Conservation (phyloP, 768 basidiomycete species). For the Pisolithus microcarpus region DNA sequence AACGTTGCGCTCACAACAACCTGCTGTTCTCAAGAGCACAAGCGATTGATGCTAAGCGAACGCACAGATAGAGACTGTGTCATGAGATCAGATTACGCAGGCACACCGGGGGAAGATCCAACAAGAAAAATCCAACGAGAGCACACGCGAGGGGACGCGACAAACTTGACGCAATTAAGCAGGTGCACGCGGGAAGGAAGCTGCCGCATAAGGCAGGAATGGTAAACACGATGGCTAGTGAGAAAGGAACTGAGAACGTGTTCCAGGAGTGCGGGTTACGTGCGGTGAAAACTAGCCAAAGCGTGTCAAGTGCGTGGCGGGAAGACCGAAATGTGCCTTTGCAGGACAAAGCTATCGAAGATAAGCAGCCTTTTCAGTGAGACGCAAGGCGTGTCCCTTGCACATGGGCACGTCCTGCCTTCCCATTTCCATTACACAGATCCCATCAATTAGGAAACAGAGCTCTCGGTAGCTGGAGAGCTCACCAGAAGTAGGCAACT, state of each 20-base stretch:
- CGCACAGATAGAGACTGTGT: constrained; percentile 5
- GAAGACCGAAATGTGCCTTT: constrained; percentile 37
- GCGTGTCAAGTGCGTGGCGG: constrained; percentile 63
- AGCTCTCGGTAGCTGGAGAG: constrained; percentile 17
- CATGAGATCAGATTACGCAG: constrained; percentile 22
- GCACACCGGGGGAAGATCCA: constrained; percentile 22
- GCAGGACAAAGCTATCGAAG: constrained; percentile 48
- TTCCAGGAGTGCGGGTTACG: constrained; percentile 59
- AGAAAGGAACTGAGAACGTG: constrained; percentile 51
- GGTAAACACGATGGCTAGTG: constrained; percentile 44
- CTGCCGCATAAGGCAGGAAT: constrained; percentile 49
- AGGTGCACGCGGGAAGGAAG: constrained; percentile 33
- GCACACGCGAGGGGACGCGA: constrained; percentile 18
- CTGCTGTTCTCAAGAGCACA: constrained; percentile 15
- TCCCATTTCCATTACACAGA: constrained; percentile 14
- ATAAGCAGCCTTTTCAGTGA: constrained; percentile 38
- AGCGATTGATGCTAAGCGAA: constrained; percentile 21
- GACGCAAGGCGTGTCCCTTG: constrained; percentile 7
- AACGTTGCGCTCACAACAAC: constrained; percentile 23
- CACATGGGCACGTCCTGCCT: constrained; percentile 18
- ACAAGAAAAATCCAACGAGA: constrained; percentile 21
- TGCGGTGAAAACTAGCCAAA: constrained; percentile 33
- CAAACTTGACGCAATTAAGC: constrained; percentile 19
- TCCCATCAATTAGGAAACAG: constrained; percentile 25
- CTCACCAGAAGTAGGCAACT: constrained; percentile 19